Percentiles rank a stretch among this genome's conserved stretches.
phyloP scores from a whole-genome alignment of 805 yeast genomes.

The Yarrowia deformans region DNA sequence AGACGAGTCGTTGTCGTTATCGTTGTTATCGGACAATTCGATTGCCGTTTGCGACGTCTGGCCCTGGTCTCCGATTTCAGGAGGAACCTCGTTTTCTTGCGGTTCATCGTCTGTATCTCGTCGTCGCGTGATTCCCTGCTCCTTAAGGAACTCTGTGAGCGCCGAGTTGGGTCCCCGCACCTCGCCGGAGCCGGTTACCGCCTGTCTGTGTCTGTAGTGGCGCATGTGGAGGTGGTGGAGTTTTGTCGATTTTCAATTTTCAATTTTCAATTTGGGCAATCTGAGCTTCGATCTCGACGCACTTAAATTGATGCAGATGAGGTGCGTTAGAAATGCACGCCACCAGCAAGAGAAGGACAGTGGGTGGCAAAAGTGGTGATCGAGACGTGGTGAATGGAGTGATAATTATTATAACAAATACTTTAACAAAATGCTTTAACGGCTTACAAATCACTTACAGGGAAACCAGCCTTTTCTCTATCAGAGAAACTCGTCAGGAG shows the following conservation, averaged over 20 bases:
- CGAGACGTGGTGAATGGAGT: no score
- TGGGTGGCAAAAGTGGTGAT: no score
- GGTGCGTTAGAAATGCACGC: slow-evolving; percentile 10
- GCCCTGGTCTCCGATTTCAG: slow-evolving; percentile 1
- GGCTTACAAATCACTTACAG: no score
- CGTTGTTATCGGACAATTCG: background rate
- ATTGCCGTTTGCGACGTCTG: slow-evolving; percentile 11
- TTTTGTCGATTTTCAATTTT: background rate
- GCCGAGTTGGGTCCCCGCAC: slow-evolving; percentile 73
- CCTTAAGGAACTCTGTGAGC: slow-evolving; percentile 82
- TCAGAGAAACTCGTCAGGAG: no score
- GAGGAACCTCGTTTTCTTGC: background rate
- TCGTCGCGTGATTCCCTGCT: slow-evolving; percentile 88
- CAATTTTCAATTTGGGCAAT: no score
- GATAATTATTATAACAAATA: no score
- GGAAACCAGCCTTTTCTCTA: no score
- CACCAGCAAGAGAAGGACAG: background rate
- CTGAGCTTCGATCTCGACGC: background rate
- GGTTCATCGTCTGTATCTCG: slow-evolving; percentile 48
- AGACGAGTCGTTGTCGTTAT: background rate
- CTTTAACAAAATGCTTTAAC: no score
- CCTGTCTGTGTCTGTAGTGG: slow-evolving; percentile 29
- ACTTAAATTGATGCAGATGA: background rate
- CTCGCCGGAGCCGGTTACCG: slow-evolving; percentile 17
- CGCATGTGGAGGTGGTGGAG: background rate